A percentile compares a stretch with the other conserved stretches of the same genome.
Evolutionary conservation across 257 asterid species (phyloP).

Genomic region (Nicotiana paniculata): DNA sequence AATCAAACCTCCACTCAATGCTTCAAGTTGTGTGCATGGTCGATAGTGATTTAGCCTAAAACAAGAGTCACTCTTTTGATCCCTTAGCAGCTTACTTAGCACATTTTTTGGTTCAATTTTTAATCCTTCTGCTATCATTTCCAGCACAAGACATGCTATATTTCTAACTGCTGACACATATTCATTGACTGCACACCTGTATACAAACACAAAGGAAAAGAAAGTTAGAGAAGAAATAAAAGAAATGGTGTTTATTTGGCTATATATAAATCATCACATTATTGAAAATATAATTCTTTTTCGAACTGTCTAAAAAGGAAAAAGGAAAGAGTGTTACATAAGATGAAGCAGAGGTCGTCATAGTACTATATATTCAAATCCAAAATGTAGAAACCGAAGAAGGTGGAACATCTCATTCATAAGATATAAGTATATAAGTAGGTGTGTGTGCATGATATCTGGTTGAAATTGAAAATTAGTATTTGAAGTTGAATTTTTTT

Average conservation of each 20-base stretch:
- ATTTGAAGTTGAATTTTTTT: no score
- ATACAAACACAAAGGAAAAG: background rate
- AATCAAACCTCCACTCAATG: conserved; percentile 10
- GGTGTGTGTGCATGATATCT: background rate
- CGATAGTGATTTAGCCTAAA: conserved; percentile 25
- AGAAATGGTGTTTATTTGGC: background rate
- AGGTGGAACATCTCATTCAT: background rate
- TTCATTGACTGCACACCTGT: conserved; percentile 10
- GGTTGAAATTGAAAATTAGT: background rate
- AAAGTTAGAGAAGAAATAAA: background rate
- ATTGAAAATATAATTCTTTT: no score
- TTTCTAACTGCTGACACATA: conserved; percentile 13
- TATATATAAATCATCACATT: no score
- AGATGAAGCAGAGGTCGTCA: no score
- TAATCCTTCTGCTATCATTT: conserved; percentile 20
- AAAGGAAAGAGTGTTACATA: no score
- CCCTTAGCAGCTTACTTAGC: conserved; percentile 14
- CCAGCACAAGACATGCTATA: conserved; percentile 14
- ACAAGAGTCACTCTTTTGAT: conserved; percentile 15
- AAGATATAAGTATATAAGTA: background rate
- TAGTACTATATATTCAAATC: background rate
- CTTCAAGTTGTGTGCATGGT: conserved; percentile 16
- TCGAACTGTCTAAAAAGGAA: no score
- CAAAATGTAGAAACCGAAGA: background rate
- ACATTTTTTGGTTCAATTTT: conserved; percentile 15